A percentile compares a stretch with the other conserved stretches of the same genome.
Conservation (phyloP, 2,329 filamentous ascomycete genomes). For the Exophiala bonariae region DNA sequence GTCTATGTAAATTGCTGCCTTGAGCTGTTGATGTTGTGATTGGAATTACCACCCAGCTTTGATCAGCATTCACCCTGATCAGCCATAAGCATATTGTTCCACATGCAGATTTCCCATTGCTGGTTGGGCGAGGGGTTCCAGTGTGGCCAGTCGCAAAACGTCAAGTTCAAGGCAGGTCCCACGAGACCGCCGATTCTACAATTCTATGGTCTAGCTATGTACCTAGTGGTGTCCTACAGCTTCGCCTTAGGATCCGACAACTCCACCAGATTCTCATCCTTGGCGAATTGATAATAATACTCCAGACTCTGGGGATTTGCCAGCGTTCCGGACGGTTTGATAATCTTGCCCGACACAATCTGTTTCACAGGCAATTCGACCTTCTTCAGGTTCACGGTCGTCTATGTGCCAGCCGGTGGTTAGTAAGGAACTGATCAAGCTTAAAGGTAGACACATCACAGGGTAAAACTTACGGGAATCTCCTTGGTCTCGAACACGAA, state of each 20-base stretch:
- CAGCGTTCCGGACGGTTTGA: constrained; percentile 75
- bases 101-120: too few species aligned
- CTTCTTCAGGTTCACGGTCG: constrained; percentile 81
- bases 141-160: too few species aligned
- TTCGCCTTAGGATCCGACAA: constrained; percentile 18
- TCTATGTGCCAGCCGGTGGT: constrained; percentile 46
- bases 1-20: too few species aligned
- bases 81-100: too few species aligned
- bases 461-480: constrained; percentile 65
- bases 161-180: too few species aligned
- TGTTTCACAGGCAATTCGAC: constrained; percentile 83
- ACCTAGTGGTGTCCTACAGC: too few species aligned
- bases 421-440: not conserved
- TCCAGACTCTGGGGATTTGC: constrained; percentile 74
- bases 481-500: constrained; percentile 79
- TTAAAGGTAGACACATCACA: not conserved
- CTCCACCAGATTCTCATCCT: constrained; percentile 58
- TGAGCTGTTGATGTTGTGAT: too few species aligned
- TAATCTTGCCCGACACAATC: constrained; percentile 72
- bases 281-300: constrained; percentile 77
- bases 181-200: too few species aligned
- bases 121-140: too few species aligned
- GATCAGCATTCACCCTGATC: too few species aligned
- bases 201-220: too few species aligned
- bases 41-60: too few species aligned